Conservation (phyloP, 441 rosid genomes). For the Populus hybrid region DNA sequence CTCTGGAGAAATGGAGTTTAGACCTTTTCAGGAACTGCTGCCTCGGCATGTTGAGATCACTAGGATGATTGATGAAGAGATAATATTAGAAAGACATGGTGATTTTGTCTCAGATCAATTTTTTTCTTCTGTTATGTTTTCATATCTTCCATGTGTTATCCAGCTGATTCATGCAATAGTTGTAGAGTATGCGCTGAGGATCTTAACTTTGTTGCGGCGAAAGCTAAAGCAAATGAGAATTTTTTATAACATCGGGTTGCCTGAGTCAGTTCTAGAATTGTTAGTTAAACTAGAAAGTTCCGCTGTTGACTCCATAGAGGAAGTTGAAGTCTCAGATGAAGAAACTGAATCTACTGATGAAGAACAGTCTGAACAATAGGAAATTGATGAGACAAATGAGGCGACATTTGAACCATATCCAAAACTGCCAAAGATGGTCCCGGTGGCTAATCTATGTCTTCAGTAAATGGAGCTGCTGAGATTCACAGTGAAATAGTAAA, state of each 20-base stretch:
- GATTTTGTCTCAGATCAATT: neutral
- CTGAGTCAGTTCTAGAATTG: constrained; percentile 28
- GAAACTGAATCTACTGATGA: constrained; percentile 21
- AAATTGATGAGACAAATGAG: constrained; percentile 17
- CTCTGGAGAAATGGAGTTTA: constrained; percentile 50
- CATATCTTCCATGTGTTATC: neutral
- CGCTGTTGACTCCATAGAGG: constrained; percentile 15
- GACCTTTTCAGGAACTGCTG: constrained; percentile 44
- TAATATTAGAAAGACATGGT: constrained; percentile 5
- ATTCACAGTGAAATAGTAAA: constrained; percentile 52
- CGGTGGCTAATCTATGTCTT: constrained; percentile 44
- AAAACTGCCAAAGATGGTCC: constrained; percentile 33
- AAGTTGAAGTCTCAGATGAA: constrained; percentile 19
- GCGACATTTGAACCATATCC: constrained; percentile 26
- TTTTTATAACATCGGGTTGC: constrained; percentile 41
- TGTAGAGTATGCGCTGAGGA: constrained; percentile 32
- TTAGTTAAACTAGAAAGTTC: constrained; percentile 24
- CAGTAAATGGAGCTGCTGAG: constrained; percentile 49
- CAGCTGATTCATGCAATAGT: constrained; percentile 40
- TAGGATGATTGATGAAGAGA: constrained; percentile 43
- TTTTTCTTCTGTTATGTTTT: neutral
- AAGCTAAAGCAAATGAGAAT: constrained; percentile 45
- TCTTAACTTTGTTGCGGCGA: constrained; percentile 27
- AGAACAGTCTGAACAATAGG: constrained; percentile 20
- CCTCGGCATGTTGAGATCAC: constrained; percentile 48